Evolutionary conservation across 371 early-diverging fungal genomes (phyloP), one percentile per base, ranked within the genome.

Genomic region (Syncephalastrum sp.): DNA sequence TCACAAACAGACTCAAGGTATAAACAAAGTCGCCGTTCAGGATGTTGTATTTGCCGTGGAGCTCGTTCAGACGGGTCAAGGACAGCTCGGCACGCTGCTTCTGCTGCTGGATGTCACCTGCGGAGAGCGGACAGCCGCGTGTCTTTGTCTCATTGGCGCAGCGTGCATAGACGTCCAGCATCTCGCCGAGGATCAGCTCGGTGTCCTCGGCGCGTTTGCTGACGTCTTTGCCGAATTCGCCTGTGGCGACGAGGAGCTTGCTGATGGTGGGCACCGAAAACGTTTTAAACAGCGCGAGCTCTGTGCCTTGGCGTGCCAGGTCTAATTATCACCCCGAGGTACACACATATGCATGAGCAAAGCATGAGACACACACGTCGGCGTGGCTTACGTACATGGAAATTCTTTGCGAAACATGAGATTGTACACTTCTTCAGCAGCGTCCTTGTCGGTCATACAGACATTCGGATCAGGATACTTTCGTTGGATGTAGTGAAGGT

Each of bases 241-340:
- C 57, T 6, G 84, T 81, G 2, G 75, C 64, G 0, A 64, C 69
- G 1, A 83, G 54, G 0, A 82, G 50, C 29, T 73, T 74, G 60
- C 81, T 78, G 21, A 84, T 72, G 2, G 77, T 67, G 12, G 83
- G 84, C 5, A 75, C 69, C 5, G 65, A 71, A 51, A 72, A 82
- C 23, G 83, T 75, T 43, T 78, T 78, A 57, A 84, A 75, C 5
- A 81, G 47, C 2, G 75, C 78, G 59, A 84, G 68, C 50, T 81
- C 80, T 5, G 76, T 46, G 0, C 70, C 64, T 14, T 59, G 45
- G 0, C 72, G 42, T 51, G 72, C 56, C 56, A 68, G 50, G 42
- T 61, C 67, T 45, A 54, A 47, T 38, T 6, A 21, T 16, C 27
- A 15, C 42, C 29, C n/a, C 2, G 13, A 14, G 23, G 43, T 15